Percentiles rank a stretch among this genome's conserved stretches.
Conservation (phyloP, 108 stramenopile genomes). For the Epipyxis sp. region DNA sequence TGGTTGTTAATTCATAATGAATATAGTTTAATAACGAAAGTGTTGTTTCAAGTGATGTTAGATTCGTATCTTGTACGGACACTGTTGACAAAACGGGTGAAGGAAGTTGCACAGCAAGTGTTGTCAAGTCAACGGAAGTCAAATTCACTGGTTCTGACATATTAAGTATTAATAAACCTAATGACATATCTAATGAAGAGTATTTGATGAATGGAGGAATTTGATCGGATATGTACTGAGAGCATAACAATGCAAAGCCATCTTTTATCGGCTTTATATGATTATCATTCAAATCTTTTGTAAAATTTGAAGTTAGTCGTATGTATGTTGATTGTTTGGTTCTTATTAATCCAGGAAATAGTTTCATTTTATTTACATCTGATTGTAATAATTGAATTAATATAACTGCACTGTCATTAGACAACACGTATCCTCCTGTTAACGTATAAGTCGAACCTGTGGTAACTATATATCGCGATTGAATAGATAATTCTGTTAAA, state of each 20-base stretch:
- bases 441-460: not conserved
- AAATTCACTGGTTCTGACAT: not conserved
- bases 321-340: not conserved
- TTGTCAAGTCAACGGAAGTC: not conserved
- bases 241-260: not conserved
- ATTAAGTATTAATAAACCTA: not conserved
- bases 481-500: not conserved
- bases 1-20: not conserved
- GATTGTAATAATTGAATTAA: not conserved
- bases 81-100: not conserved
- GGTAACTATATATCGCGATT: not conserved
- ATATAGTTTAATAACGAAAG: not conserved
- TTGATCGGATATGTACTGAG: not conserved
- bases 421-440: not conserved
- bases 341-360: not conserved
- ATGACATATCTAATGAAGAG: not conserved
- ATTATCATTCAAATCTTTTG: constrained; percentile 23
- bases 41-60: not conserved
- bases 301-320: not conserved
- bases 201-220: not conserved
- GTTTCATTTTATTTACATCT: constrained; percentile 3
- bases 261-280: not conserved
- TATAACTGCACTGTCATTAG: not conserved
- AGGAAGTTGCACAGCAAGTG: not conserved
- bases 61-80: not conserved